Evolutionary conservation across 116 monocot genomes (phyloP).

Genomic region (Cymodocea nodosa): DNA sequence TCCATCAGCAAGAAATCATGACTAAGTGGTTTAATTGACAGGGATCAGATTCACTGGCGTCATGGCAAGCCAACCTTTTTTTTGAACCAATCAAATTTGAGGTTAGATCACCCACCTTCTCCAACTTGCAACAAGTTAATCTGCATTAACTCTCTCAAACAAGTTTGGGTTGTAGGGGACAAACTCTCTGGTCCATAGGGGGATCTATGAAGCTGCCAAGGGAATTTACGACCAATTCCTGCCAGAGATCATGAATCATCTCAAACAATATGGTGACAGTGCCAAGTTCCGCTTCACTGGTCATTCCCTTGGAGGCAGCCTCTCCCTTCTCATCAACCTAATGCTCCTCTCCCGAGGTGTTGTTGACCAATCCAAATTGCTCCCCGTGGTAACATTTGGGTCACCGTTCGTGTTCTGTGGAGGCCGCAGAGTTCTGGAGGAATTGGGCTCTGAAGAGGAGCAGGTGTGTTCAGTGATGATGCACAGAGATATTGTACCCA

Average conservation of each 20-base stretch:
- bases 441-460: constrained; percentile 39
- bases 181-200: constrained; percentile 66
- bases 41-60: constrained; percentile 82
- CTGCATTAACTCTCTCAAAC: background rate
- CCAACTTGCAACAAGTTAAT: background rate
- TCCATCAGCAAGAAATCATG: background rate
- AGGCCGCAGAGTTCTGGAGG: constrained; percentile 30
- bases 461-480: constrained; percentile 51
- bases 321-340: constrained; percentile 54
- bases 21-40: constrained; percentile 12
- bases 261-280: constrained; percentile 21
- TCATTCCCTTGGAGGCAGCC: constrained; percentile 88
- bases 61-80: constrained; percentile 90
- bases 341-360: constrained; percentile 54
- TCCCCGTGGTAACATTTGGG: constrained; percentile 79
- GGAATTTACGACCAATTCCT: constrained; percentile 79
- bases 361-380: constrained; percentile 20
- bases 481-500: constrained; percentile 87
- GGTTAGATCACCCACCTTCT: constrained; percentile 19
- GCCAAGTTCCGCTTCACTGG: constrained; percentile 67
- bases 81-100: constrained; percentile 89
- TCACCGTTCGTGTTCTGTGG: constrained; percentile 78
- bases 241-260: constrained; percentile 45
- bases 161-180: constrained; percentile 22
- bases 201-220: constrained; percentile 92